A percentile compares a stretch with the other conserved stretches of the same genome.
phyloP scores from a whole-genome alignment of 192 early-diverging fungal genomes.

The Geosiphon pyriformis region DNA sequence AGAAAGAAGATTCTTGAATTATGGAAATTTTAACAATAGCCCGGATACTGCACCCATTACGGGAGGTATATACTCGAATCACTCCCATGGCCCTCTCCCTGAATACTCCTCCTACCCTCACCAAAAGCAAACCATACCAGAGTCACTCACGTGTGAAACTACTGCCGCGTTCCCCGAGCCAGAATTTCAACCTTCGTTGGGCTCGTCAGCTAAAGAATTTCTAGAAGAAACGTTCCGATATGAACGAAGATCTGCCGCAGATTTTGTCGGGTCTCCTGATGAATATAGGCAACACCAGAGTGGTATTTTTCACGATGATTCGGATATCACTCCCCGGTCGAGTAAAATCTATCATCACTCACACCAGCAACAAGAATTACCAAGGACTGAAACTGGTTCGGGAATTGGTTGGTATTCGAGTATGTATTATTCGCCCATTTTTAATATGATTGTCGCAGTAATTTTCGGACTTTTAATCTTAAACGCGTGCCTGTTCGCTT shows the following conservation, averaged over 20 bases:
- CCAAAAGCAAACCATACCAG: neutral
- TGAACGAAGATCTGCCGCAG: neutral
- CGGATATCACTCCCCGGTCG: neutral
- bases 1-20: neutral
- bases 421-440: no score
- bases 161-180: slow-evolving; percentile 1
- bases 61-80: neutral
- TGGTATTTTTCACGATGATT: neutral
- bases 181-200: neutral
- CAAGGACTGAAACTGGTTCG: neutral
- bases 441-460: no score
- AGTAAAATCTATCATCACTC: neutral
- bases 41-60: no score
- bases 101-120: neutral
- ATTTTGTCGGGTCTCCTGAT: slow-evolving; percentile 3
- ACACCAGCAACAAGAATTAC: neutral
- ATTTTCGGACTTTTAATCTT: no score
- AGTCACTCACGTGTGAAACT: neutral
- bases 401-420: neutral
- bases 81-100: neutral
- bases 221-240: slow-evolving; percentile 7
- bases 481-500: no score
- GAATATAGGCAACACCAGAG: neutral
- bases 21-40: no score
- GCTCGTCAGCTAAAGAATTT: neutral